Evolutionary conservation across 352 stramenopile genomes (phyloP).

Genomic region (Globisporangium alternatum): DNA sequence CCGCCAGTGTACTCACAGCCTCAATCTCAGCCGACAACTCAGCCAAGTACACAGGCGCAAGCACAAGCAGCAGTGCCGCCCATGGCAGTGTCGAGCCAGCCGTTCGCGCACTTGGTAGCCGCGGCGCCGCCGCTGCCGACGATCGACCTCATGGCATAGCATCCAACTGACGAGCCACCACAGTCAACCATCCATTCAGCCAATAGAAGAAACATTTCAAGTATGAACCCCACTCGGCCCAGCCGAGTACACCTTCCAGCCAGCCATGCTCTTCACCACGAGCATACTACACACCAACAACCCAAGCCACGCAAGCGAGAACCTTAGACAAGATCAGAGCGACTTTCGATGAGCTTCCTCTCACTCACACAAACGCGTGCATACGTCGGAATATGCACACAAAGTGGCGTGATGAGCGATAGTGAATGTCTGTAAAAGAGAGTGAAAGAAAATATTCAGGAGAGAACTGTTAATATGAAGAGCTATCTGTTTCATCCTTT

Average conservation of each 20-base stretch:
- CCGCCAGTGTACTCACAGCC: not conserved
- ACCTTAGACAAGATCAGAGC: not conserved
- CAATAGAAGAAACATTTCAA: not conserved
- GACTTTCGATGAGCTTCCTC: not conserved
- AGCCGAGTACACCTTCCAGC: not conserved
- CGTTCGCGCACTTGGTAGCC: slow-evolving; percentile 14
- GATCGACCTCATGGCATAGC: slow-evolving; percentile 18
- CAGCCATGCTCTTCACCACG: not conserved
- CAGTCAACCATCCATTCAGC: not conserved
- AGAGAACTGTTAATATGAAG: not conserved
- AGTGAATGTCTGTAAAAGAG: too few species aligned
- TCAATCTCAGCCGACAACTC: not conserved
- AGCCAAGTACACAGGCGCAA: not conserved
- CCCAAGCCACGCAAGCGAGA: not conserved
- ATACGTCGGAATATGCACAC: slow-evolving; percentile 14
- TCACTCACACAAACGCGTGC: not conserved
- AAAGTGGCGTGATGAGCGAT: not conserved
- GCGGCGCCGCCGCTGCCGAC: not conserved
- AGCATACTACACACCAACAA: not conserved
- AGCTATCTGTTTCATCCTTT: not conserved
- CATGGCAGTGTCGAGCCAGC: slow-evolving; percentile 1
- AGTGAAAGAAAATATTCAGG: not conserved
- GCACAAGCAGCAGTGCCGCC: not conserved
- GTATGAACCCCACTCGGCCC: not conserved
- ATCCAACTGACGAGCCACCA: not conserved